These are phyloP conservation scores for Ganoderma lingzhi DNA, from an alignment of 1,284 basidiomycete genomes.

Conservation along the genomic window DNA sequence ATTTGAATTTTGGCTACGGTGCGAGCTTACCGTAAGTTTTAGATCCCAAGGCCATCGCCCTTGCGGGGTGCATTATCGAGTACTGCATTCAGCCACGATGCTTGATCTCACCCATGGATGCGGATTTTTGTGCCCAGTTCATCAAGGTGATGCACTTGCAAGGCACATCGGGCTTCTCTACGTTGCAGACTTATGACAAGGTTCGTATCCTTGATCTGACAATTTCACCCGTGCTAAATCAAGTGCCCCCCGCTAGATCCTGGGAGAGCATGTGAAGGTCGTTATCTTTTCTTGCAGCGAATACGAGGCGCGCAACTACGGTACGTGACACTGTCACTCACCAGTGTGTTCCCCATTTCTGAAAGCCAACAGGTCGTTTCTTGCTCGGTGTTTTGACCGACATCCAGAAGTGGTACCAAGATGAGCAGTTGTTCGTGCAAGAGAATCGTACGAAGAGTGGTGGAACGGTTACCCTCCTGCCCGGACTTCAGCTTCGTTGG, in stretches of 20 bases:
- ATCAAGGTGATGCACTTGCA: conserved; percentile 88
- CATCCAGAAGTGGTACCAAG: conserved; percentile 78
- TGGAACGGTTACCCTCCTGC: conserved; percentile 68
- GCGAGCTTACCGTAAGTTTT: background rate
- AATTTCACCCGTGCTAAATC: background rate
- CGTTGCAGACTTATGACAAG: conserved; percentile 87
- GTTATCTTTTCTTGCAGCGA: conserved; percentile 94
- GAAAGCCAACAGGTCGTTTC: conserved; percentile 72
- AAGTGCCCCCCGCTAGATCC: conserved; percentile 58
- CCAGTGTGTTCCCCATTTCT: conserved; percentile 13
- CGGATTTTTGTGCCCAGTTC: conserved; percentile 93
- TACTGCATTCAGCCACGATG: conserved; percentile 94
- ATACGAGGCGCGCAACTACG: conserved; percentile 96
- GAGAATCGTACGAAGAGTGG: conserved; percentile 73
- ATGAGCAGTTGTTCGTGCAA: conserved; percentile 70
- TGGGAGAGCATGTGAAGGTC: conserved; percentile 85
- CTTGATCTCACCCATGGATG: conserved; percentile 94
- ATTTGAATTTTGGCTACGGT: background rate
- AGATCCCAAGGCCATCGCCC: conserved; percentile 57
- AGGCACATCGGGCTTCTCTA: conserved; percentile 89
- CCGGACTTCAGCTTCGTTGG: conserved; percentile 69
- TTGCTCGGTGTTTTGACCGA: conserved; percentile 82
- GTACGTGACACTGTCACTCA: conserved; percentile 46
- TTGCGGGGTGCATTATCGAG: conserved; percentile 79
- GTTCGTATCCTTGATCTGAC: conserved; percentile 47